Conservation (phyloP, 2,329 filamentous ascomycete species). For the Lasiodiplodia citricola region DNA sequence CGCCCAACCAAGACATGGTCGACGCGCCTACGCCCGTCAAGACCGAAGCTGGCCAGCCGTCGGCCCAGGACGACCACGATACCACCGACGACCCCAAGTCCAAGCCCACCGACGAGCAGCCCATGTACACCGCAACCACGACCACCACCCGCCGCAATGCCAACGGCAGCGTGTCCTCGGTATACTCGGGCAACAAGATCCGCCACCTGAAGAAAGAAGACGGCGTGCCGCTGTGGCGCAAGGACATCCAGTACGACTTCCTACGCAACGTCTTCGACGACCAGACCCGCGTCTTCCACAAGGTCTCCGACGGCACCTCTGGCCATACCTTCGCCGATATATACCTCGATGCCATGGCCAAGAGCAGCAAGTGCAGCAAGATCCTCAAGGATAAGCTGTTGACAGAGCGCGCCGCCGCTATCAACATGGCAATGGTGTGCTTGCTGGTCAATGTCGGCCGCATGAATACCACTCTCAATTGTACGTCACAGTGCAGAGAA, state of each 20-base stretch:
- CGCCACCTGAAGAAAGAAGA: constrained; percentile 87
- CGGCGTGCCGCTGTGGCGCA: constrained; percentile 83
- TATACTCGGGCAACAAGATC: constrained; percentile 77
- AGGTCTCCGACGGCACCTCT: constrained; percentile 82
- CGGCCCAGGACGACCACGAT: constrained; percentile 41
- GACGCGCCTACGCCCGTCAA: constrained; percentile 29
- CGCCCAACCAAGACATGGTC: constrained; percentile 37
- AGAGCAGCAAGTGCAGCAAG: constrained; percentile 99
- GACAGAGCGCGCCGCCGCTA: constrained; percentile 87
- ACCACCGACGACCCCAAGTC: constrained; percentile 36
- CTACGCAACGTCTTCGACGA: constrained; percentile 81
- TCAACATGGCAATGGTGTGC: constrained; percentile 99
- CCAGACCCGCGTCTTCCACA: constrained; percentile 79
- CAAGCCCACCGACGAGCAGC: constrained; percentile 35
- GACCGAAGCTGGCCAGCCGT: constrained; percentile 37
- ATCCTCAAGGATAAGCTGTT: constrained; percentile 96
- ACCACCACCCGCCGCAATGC: constrained; percentile 64
- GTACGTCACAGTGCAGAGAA: constrained; percentile 57
- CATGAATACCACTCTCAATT: constrained; percentile 99
- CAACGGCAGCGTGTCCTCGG: constrained; percentile 68
- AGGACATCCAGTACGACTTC: constrained; percentile 89
- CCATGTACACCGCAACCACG: constrained; percentile 55
- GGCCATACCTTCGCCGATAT: constrained; percentile 85
- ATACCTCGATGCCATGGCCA: constrained; percentile 97
- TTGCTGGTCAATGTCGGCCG: constrained; percentile 94